phyloP scores from a whole-genome alignment of 2,329 filamentous ascomycete genomes.

The Ophiostoma pallidulum region DNA sequence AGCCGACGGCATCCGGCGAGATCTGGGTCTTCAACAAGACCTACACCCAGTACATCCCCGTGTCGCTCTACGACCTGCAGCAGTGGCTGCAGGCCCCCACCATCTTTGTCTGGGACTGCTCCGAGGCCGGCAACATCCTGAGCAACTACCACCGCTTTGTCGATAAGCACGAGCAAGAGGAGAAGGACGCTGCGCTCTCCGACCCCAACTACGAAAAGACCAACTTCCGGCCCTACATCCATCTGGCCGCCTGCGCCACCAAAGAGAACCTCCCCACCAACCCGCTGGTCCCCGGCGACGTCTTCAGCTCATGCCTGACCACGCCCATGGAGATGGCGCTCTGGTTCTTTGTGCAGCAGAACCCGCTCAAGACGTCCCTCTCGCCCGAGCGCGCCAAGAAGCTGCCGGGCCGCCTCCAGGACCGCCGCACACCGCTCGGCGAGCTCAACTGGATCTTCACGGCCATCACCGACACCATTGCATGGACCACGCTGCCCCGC shows the following conservation, averaged over 20 bases:
- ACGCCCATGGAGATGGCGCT: conserved; percentile 97
- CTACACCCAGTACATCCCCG: conserved; percentile 97
- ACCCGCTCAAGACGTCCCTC: conserved; percentile 60
- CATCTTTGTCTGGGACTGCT: conserved; percentile 96
- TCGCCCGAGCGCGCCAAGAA: conserved; percentile 76
- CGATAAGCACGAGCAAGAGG: conserved; percentile 88
- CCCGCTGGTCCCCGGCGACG: conserved; percentile 81
- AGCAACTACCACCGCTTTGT: conserved; percentile 91
- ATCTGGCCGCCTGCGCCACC: conserved; percentile 81
- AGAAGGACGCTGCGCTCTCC: conserved; percentile 62
- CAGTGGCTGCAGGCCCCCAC: conserved; percentile 93
- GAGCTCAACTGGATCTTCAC: conserved; percentile 99
- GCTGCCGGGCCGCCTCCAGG: conserved; percentile 83
- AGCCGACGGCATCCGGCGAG: conserved; percentile 89
- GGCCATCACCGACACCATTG: conserved; percentile 96
- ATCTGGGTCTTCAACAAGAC: conserved; percentile 99
- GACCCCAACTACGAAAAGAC: conserved; percentile 81
- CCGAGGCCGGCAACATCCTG: conserved; percentile 90
- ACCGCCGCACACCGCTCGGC: conserved; percentile 84
- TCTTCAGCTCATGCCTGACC: conserved; percentile 92
- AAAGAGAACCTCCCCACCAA: conserved; percentile 94
- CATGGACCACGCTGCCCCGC: conserved; percentile 89
- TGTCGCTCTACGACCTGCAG: conserved; percentile 90
- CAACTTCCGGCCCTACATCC: conserved; percentile 61
- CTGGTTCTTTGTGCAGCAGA: conserved; percentile 92